Conservation (phyloP, 345 rosid species). For the Schrenkiella parvula region DNA sequence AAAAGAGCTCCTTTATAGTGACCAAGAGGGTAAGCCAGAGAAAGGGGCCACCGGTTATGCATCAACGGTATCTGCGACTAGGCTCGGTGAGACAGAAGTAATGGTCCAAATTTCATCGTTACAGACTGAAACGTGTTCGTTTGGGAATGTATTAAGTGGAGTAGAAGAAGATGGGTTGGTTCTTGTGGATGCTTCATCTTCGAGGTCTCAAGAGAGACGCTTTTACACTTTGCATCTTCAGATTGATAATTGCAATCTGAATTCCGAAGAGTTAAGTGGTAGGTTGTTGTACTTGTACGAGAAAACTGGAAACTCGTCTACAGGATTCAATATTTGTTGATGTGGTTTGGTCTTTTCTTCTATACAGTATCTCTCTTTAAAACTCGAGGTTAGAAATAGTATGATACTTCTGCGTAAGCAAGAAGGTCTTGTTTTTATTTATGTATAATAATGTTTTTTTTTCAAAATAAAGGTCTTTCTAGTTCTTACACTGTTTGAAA, state of each 20-base stretch:
- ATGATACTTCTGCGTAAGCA: background rate
- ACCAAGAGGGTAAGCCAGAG: slow-evolving; percentile 22
- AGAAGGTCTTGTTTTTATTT: background rate
- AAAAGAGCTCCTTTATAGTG: background rate
- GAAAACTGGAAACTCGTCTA: slow-evolving; percentile 13
- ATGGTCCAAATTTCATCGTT: slow-evolving; percentile 43
- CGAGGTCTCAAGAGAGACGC: slow-evolving; percentile 45
- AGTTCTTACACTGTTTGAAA: no score
- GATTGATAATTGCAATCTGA: slow-evolving; percentile 27
- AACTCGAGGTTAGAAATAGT: background rate
- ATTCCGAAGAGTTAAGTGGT: slow-evolving; percentile 10
- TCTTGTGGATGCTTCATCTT: slow-evolving; percentile 55
- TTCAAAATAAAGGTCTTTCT: background rate
- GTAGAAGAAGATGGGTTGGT: slow-evolving; percentile 48
- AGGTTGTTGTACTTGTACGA: slow-evolving; percentile 19
- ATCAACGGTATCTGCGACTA: slow-evolving; percentile 37
- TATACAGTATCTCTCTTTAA: background rate
- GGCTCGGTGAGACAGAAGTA: slow-evolving; percentile 42
- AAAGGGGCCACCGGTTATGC: slow-evolving; percentile 2
- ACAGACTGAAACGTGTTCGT: slow-evolving; percentile 29
- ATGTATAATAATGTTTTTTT: background rate
- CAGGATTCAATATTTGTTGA: background rate
- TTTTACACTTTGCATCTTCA: slow-evolving; percentile 55
- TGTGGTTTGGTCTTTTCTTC: background rate
- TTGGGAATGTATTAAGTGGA: slow-evolving; percentile 37